These are phyloP conservation scores for Vanrija humicola DNA, from an alignment of 1,284 basidiomycete species.

Conservation along the genomic window DNA sequence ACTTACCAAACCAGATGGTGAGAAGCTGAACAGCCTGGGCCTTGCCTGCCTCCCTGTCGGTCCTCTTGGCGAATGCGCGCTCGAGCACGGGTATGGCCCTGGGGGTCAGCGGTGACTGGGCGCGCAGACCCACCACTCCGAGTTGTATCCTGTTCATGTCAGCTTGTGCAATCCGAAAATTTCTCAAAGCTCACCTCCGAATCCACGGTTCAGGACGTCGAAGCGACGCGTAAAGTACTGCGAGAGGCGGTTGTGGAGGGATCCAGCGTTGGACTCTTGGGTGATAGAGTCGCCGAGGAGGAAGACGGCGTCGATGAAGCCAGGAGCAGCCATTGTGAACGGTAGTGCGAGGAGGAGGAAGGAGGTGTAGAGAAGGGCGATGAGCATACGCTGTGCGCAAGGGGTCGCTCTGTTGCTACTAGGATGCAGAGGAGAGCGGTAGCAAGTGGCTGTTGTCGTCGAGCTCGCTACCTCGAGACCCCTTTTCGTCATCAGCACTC, in stretches of 20 bases:
- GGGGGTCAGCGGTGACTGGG: neutral
- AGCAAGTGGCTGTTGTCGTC: no score
- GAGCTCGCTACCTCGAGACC: no score
- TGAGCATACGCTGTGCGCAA: no score
- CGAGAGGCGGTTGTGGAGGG: constrained; percentile 31
- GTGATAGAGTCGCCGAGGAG: constrained; percentile 44
- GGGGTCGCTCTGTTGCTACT: no score
- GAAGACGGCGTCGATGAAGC: constrained; percentile 40
- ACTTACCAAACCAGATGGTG: constrained; percentile 74
- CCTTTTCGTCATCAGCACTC: neutral
- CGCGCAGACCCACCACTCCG: constrained; percentile 56
- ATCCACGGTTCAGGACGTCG: constrained; percentile 77
- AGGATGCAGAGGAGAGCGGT: no score
- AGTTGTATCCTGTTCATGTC: constrained; percentile 63
- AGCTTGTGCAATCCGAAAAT: no score
- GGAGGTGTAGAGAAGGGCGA: neutral
- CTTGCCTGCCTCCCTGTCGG: constrained; percentile 55
- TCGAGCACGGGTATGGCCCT: constrained; percentile 70
- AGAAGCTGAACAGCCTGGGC: constrained; percentile 61
- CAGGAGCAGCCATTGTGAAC: constrained; percentile 31
- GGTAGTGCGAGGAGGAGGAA: neutral
- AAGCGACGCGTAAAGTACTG: constrained; percentile 68
- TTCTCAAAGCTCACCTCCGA: constrained; percentile 33
- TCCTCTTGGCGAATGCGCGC: constrained; percentile 60
- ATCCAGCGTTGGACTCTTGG: neutral